Percentiles rank a stretch among this genome's conserved stretches.
Evolutionary conservation across 768 basidiomycete species (phyloP).

Genomic region (Flagelloscypha sp.): DNA sequence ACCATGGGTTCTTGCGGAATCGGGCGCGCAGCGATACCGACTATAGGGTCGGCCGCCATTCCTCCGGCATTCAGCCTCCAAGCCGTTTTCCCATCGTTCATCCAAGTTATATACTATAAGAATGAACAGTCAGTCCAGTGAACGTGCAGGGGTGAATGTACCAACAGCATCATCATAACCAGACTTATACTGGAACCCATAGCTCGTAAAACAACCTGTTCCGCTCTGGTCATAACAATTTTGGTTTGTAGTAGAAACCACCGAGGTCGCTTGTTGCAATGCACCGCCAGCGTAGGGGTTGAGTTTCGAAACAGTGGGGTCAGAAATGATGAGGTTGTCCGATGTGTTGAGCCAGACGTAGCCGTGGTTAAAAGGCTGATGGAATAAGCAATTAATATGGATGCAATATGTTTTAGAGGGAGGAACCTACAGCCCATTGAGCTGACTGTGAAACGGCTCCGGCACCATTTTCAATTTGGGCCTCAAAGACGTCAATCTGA

Average conservation of each 20-base stretch:
- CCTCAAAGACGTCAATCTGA: constrained; percentile 67
- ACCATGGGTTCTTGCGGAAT: constrained; percentile 86
- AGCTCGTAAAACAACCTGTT: constrained; percentile 56
- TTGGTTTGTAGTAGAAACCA: constrained; percentile 57
- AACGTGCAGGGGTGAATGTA: constrained; percentile 2
- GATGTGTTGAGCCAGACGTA: constrained; percentile 64
- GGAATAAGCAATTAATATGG: constrained; percentile 1
- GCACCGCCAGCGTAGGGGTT: constrained; percentile 64
- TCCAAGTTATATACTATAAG: constrained; percentile 76
- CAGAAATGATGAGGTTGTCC: constrained; percentile 46
- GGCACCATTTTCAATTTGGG: constrained; percentile 30
- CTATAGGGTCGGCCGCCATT: constrained; percentile 50
- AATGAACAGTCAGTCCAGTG: constrained; percentile 1
- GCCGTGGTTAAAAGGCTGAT: constrained; percentile 64
- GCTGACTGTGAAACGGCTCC: constrained; percentile 68
- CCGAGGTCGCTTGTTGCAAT: constrained; percentile 76
- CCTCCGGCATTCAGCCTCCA: constrained; percentile 74
- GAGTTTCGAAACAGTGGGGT: constrained; percentile 44
- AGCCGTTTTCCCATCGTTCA: constrained; percentile 52
- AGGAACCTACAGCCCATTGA: constrained; percentile 66
- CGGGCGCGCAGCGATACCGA: constrained; percentile 57
- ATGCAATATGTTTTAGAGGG: constrained; percentile 1
- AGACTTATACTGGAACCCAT: constrained; percentile 62
- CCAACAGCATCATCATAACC: constrained; percentile 63
- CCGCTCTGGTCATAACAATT: constrained; percentile 56